A percentile compares a stretch with the other conserved stretches of the same genome.
phyloP scores from a whole-genome alignment of 1,284 basidiomycete species.

The Ceratobasidium sp. region DNA sequence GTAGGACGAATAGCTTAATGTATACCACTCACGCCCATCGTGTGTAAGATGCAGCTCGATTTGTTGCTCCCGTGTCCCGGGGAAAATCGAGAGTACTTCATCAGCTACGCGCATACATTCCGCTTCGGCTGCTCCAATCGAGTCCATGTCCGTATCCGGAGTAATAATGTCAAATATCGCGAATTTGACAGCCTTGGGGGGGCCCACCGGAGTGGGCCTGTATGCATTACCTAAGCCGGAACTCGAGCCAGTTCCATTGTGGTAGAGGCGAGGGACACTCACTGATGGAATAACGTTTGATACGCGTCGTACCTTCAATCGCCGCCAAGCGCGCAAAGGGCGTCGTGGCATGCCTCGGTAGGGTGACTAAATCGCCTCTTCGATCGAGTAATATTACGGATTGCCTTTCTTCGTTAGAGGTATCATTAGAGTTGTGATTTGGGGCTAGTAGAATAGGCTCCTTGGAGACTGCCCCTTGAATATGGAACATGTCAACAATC shows the following conservation, averaged over 20 bases:
- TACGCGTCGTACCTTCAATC: slow-evolving; percentile 70
- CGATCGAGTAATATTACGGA: slow-evolving; percentile 79
- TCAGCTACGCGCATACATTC: slow-evolving; percentile 71
- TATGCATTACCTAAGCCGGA: slow-evolving; percentile 34
- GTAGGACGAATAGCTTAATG: neutral
- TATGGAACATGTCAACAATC: slow-evolving; percentile 75
- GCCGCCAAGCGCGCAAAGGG: slow-evolving; percentile 87
- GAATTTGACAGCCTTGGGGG: slow-evolving; percentile 70
- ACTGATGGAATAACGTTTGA: slow-evolving; percentile 88
- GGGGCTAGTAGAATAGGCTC: slow-evolving; percentile 85
- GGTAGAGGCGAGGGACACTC: slow-evolving; percentile 48
- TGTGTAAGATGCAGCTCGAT: slow-evolving; percentile 31
- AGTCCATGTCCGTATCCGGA: slow-evolving; percentile 65
- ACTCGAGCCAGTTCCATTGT: neutral
- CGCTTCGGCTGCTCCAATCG: slow-evolving; percentile 63
- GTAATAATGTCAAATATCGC: slow-evolving; percentile 81
- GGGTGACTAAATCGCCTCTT: slow-evolving; percentile 77
- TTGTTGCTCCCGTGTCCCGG: slow-evolving; percentile 51
- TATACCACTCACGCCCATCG: slow-evolving; percentile 24
- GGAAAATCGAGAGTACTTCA: slow-evolving; percentile 70
- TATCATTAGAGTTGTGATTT: slow-evolving; percentile 58
- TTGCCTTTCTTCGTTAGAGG: slow-evolving; percentile 62
- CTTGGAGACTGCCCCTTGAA: slow-evolving; percentile 88
- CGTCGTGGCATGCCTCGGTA: slow-evolving; percentile 78
- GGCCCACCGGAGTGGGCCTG: slow-evolving; percentile 53